Conservation (phyloP, 108 stramenopile species). For the Cyclotella atomus region DNA sequence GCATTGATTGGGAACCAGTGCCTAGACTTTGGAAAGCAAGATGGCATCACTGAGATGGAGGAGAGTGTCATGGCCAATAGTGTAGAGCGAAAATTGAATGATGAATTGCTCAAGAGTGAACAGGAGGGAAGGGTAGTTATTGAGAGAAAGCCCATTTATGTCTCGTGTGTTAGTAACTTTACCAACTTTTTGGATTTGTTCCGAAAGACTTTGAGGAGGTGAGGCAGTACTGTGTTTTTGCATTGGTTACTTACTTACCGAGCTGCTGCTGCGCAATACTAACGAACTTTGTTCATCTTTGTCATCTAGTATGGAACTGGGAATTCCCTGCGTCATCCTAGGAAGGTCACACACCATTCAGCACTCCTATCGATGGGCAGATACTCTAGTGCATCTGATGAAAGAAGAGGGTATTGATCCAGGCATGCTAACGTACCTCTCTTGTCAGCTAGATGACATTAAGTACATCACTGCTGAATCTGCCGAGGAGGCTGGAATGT, state of each 20-base stretch:
- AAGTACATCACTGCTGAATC: constrained; percentile 62
- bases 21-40: constrained; percentile 86
- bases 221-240: too few species aligned
- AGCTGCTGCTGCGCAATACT: too few species aligned
- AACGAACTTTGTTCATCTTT: too few species aligned
- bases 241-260: too few species aligned
- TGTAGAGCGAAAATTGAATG: constrained; percentile 84
- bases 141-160: constrained; percentile 68
- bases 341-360: constrained; percentile 76
- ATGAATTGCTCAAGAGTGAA: constrained; percentile 74
- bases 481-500: constrained; percentile 58
- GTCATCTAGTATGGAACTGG: constrained; percentile 67
- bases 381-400: constrained; percentile 56
- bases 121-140: constrained; percentile 47
- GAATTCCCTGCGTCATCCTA: constrained; percentile 78
- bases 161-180: constrained; percentile 83
- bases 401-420: constrained; percentile 65
- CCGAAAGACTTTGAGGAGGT: constrained; percentile 62
- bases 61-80: constrained; percentile 82
- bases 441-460: constrained; percentile 75
- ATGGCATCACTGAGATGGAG: constrained; percentile 89
- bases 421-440: constrained; percentile 77
- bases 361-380: constrained; percentile 84
- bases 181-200: constrained; percentile 89
- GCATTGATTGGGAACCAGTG: constrained; percentile 84